Conservation (phyloP, 192 early-diverging fungal species). For the Dissophora ornata region DNA sequence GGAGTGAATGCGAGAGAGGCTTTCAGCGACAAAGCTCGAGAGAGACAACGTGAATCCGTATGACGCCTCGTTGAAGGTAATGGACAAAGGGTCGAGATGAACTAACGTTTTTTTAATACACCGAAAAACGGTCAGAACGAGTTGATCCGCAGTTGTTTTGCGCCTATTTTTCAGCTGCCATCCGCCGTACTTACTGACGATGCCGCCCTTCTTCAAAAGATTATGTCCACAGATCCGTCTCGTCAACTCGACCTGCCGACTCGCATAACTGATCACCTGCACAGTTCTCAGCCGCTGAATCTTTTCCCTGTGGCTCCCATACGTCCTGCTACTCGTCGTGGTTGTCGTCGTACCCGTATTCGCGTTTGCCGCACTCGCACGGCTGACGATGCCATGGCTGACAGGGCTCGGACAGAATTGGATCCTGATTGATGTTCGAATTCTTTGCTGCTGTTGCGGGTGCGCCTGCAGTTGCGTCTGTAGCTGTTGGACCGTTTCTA, state of each 20-base stretch:
- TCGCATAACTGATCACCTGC: conserved; percentile 42
- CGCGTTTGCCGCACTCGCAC: not conserved
- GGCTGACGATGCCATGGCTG: not conserved
- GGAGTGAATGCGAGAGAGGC: not conserved
- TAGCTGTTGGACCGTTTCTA: conserved; percentile 29
- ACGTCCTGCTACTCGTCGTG: not conserved
- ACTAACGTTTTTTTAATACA: too few relatives aligned
- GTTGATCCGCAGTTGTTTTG: too few relatives aligned
- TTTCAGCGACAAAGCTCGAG: conserved; percentile 5
- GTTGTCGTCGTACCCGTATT: too few relatives aligned
- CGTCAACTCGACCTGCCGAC: conserved; percentile 35
- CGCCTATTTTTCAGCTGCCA: not conserved
- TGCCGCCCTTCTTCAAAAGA: conserved; percentile 25
- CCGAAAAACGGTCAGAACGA: too few relatives aligned
- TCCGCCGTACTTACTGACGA: conserved; percentile 11
- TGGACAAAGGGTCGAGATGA: conserved; percentile 30
- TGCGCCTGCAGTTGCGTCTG: not conserved
- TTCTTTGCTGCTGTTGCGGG: not conserved
- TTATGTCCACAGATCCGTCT: conserved; percentile 23
- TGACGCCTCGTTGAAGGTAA: conserved; percentile 44
- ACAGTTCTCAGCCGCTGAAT: conserved; percentile 19
- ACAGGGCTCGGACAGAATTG: conserved; percentile 37
- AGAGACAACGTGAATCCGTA: conserved; percentile 45
- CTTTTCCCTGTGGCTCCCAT: not conserved
- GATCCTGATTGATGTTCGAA: conserved; percentile 19